Base-by-base conservation (phyloP, 495 filamentous ascomycete species). In the Aspergillus cristatus region DNA sequence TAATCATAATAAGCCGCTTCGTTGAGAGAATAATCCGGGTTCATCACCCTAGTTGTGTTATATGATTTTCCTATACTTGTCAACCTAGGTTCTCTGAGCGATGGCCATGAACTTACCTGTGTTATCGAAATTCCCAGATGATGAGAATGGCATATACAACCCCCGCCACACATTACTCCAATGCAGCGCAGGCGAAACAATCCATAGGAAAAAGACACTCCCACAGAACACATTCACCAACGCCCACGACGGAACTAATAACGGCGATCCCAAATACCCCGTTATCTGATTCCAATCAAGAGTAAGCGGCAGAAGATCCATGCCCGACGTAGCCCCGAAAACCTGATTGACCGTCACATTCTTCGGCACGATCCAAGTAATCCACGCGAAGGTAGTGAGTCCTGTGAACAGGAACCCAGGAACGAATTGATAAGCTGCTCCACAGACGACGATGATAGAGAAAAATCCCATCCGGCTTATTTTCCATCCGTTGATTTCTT, bases 241-340 rank as follows among this genome's bases (percentile, higher is more conserved):
- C 32, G 53, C 66, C 45, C 52, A 75, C 67, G 69, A 76, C 14
- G 75, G 75, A 5, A 65, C 64, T 35, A 76, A 68, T 33, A 79
- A 47, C 14, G 74, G 74, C 7, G 62, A 69, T 6, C 65, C 67
- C 25, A 72, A 51, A 46, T 65, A 76, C 14, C 72, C 71, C 3
- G 71, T 57, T 28, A 78, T 68, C 25, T 70, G 70, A 14, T 71
- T 74, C 74, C 74, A 78, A 55, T 78, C 74, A 38, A 78, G 74
- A 8, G 74, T 78, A 35, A 79, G 66, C 13, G 74, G 74, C 2
- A 76, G 30, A 18, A 79, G 28, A 1, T 69, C 72, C 15, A 79
- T 35, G 1, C 75, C 75, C 5, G 72, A 72, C 2, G 48, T 49
- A 18, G 65, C 69, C 0, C 75, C 75, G 50, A 78, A 79, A 14